Conservation (phyloP, 225 moss, liverwort and hornwort species). For the Neckera pumila region DNA sequence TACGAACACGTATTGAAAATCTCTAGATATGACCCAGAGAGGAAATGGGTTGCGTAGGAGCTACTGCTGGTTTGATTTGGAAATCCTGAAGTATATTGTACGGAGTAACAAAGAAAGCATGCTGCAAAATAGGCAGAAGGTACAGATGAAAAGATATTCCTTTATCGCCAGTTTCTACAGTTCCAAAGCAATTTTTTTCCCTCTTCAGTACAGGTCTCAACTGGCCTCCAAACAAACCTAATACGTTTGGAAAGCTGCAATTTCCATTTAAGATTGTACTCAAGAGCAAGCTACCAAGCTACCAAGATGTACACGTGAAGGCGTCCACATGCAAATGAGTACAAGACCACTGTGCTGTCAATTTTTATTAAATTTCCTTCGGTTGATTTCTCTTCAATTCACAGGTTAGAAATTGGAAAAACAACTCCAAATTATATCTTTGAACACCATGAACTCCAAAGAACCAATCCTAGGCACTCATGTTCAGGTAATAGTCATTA, state of each 20-base stretch:
- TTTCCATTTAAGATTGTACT: no score
- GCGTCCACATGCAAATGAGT: background rate
- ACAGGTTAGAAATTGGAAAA: no score
- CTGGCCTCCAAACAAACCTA: background rate
- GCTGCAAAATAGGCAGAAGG: background rate
- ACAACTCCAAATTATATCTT: no score
- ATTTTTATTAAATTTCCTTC: no score
- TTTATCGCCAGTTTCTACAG: background rate
- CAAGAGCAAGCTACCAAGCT: no score
- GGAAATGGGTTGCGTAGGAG: background rate
- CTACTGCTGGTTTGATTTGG: background rate
- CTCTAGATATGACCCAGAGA: background rate
- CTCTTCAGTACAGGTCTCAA: background rate
- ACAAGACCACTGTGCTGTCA: background rate
- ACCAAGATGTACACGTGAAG: no score
- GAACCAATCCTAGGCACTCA: background rate
- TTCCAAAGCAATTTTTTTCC: background rate
- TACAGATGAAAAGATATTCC: background rate
- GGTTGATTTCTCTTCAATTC: no score
- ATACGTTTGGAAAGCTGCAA: background rate
- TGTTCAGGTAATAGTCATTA: background rate
- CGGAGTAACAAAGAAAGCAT: background rate
- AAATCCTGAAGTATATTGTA: background rate
- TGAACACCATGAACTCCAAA: no score
- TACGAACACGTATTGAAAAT: background rate